phyloP scores from a whole-genome alignment of 768 basidiomycete genomes.

The Fomitopsis serialis region DNA sequence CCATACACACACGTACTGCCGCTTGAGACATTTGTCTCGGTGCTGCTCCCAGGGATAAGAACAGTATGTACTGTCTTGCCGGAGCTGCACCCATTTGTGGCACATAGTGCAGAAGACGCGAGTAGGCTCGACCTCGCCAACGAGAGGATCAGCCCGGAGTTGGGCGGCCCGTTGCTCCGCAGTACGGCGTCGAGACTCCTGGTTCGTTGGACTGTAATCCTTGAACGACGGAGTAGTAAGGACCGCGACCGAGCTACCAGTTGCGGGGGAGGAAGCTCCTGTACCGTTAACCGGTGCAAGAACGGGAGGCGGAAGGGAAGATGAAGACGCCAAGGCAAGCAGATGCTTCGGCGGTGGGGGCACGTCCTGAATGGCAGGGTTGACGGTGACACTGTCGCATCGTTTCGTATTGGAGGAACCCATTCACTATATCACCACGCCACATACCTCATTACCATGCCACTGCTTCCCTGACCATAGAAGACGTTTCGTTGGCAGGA shows the following conservation, averaged over 20 bases:
- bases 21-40: slow-evolving; percentile 66
- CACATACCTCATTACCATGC: background rate
- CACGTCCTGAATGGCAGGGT: slow-evolving; percentile 21
- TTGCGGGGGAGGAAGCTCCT: background rate
- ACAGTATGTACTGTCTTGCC: slow-evolving; percentile 75
- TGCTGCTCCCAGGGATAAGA: slow-evolving; percentile 83
- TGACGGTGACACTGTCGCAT: background rate
- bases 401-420: background rate
- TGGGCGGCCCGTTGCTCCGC: slow-evolving; percentile 76
- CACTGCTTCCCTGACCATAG: background rate
- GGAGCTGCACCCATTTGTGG: slow-evolving; percentile 77
- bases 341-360: slow-evolving; percentile 30
- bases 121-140: slow-evolving; percentile 62
- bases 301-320: slow-evolving; percentile 16
- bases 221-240: slow-evolving; percentile 36
- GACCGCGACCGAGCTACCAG: background rate
- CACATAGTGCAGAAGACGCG: slow-evolving; percentile 70
- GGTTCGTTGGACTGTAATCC: slow-evolving; percentile 51
- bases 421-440: background rate
- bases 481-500: slow-evolving; percentile 40
- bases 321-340: slow-evolving; percentile 26
- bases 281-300: background rate
- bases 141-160: slow-evolving; percentile 58
- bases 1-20: slow-evolving; percentile 54
- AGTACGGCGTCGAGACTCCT: slow-evolving; percentile 68